These are phyloP conservation scores for Pythium brassicae DNA, from an alignment of 352 stramenopile genomes.

Conservation along the genomic window DNA sequence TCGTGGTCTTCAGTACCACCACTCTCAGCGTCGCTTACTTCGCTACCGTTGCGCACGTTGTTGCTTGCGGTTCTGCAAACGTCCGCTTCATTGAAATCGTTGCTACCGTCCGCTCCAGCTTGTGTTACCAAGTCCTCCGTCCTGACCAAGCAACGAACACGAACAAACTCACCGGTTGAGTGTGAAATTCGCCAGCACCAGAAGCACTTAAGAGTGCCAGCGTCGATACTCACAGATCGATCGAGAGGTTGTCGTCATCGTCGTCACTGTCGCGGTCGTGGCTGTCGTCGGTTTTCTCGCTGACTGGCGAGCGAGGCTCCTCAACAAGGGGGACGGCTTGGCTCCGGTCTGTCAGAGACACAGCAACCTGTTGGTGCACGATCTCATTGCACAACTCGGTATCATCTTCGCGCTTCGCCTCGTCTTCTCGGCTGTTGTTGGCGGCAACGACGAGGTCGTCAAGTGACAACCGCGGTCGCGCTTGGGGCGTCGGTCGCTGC, in stretches of 20 bases:
- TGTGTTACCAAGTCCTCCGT: slow-evolving; percentile 21
- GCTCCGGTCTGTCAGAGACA: not conserved
- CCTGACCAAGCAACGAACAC: slow-evolving; percentile 14
- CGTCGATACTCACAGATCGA: slow-evolving; percentile 49
- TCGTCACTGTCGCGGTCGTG: not conserved
- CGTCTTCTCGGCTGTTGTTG: not conserved
- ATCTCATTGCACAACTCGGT: not conserved
- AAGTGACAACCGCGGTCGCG: not conserved
- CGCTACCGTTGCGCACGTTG: slow-evolving; percentile 3
- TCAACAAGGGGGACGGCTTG: not conserved
- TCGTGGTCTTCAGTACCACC: not conserved
- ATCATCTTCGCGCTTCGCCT: not conserved
- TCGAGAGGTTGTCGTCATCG: slow-evolving; percentile 32
- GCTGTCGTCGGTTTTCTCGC: not conserved
- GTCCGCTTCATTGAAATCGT: not conserved
- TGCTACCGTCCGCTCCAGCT: not conserved
- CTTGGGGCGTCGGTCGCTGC: not conserved
- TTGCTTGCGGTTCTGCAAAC: too few species aligned
- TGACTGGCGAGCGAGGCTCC: not conserved
- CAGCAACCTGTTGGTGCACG: not conserved
- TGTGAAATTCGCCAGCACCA: not conserved
- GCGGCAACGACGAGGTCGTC: not conserved
- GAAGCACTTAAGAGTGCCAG: not conserved
- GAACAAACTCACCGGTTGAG: not conserved
- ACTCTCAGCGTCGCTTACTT: not conserved